Base-by-base conservation (phyloP, 2,329 filamentous ascomycete genomes). In the Aspergillus sp. region DNA sequence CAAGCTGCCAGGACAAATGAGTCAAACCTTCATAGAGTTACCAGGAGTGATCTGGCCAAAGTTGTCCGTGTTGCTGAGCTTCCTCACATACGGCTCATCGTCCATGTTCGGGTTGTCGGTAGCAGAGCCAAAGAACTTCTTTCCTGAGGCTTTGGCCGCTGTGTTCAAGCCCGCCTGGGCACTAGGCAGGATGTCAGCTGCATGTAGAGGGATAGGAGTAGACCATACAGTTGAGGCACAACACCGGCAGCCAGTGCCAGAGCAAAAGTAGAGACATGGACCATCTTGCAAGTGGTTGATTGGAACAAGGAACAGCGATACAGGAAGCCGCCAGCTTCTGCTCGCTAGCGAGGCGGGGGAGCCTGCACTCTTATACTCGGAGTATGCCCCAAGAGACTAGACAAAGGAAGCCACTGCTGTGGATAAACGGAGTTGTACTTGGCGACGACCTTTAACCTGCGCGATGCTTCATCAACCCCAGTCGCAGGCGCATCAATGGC, bases 11-110 rank as follows among this genome's bases (percentile, higher is more conserved):
- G n/a, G n/a, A 25, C 22, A 6, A 16, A n/a, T 11, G 22, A 12
- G 15, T 14, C 45, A 24, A 34, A 57, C 58, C 51, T 75, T 74
- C 52, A 76, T 71, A 2, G 69, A 67, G 51, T 82, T 82, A 30
- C 71, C 73, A 0, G 77, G 75, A 0, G 77, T 80, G 15, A 80
- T 65, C 52, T 77, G 70, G 19, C 78, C 78, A 45, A 81, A 82
- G 47, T 80, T 74, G 29, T 61, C 58, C 5, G 69, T 67, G 53
- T 82, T 73, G 47, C 65, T 66, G 26, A 78, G 60, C 39, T 79
- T 72, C 13, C 58, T 52, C 12, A 67, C 57, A 53, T 82, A 83
- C 16, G 64, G 47, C 8, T 57, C 49, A 53, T 82, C 72, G 27
- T 58, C 62, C 22, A 74, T 52, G 41, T 73, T 68, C 11, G 57